Percentiles rank a stretch among this genome's conserved stretches.
phyloP scores from a whole-genome alignment of 2,329 filamentous ascomycete species.

The Hypoxylon sp. region DNA sequence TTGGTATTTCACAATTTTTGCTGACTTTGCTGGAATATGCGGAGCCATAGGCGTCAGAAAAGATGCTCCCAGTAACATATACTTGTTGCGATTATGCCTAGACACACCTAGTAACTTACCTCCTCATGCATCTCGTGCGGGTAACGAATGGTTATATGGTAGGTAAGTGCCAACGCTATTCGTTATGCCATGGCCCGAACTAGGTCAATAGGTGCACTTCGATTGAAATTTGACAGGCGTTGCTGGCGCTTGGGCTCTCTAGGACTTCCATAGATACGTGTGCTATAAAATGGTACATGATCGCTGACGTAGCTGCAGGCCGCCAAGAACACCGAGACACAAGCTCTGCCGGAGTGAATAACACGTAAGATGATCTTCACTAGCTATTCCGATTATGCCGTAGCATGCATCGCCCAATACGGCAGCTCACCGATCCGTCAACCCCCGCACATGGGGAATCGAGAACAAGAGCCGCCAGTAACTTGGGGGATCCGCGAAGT shows the following conservation, averaged over 20 bases:
- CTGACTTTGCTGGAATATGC: conserved; percentile 2
- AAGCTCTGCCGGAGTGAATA: background rate
- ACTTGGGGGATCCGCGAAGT: background rate
- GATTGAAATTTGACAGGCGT: background rate
- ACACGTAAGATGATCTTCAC: background rate
- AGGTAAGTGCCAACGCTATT: background rate
- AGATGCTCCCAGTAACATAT: conserved; percentile 1
- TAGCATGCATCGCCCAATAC: conserved; percentile 14
- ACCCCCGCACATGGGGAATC: conserved; percentile 6
- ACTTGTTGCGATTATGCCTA: background rate
- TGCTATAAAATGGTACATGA: background rate
- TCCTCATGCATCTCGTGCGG: too few relatives aligned
- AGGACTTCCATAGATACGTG: background rate
- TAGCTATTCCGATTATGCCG: conserved; percentile 6
- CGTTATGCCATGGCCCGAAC: background rate
- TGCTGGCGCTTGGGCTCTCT: too few relatives aligned
- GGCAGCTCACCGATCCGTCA: conserved; percentile 15
- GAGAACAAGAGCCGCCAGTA: background rate
- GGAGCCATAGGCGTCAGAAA: conserved; percentile 9
- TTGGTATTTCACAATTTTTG: conserved; percentile 10
- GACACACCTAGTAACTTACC: too few relatives aligned
- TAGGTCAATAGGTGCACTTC: background rate
- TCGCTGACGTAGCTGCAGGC: background rate
- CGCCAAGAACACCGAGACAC: background rate
- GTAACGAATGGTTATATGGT: too few relatives aligned